Conservation (phyloP, 2,329 filamentous ascomycete species). For the Calcarisporium arbuscula region DNA sequence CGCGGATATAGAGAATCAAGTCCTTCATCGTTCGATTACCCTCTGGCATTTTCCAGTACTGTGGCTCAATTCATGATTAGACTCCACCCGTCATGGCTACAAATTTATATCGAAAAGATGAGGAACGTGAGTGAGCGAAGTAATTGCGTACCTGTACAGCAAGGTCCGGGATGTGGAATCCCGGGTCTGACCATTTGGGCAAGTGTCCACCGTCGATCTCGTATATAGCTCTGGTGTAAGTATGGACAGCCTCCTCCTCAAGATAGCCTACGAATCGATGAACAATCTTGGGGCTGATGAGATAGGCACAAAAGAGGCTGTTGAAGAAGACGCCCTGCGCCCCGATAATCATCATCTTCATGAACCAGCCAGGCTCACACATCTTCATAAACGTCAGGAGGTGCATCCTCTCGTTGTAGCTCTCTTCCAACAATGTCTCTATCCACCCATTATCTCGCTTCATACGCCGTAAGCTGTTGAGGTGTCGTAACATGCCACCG, state of each 20-base stretch:
- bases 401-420: constrained; percentile 92
- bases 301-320: constrained; percentile 80
- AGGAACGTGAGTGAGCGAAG: constrained; percentile 4
- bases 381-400: constrained; percentile 89
- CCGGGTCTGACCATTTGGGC: constrained; percentile 67
- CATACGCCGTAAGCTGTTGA: constrained; percentile 76
- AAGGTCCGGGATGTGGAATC: constrained; percentile 77
- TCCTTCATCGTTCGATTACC: constrained; percentile 77
- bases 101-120: not conserved
- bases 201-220: constrained; percentile 82
- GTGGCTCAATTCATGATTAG: not conserved
- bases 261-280: constrained; percentile 96
- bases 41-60: constrained; percentile 93
- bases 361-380: constrained; percentile 68
- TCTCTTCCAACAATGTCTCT: constrained; percentile 82
- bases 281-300: constrained; percentile 78
- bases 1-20: constrained; percentile 79
- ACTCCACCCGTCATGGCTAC: too few species aligned
- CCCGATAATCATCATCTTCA: constrained; percentile 85
- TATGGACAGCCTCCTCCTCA: constrained; percentile 94
- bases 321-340: constrained; percentile 98
- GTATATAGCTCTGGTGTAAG: constrained; percentile 82
- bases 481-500: constrained; percentile 85
- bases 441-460: constrained; percentile 97
- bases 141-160: constrained; percentile 62